Conservation (phyloP, 2,329 filamentous ascomycete genomes). For the Paraconiothyrium sp. region DNA sequence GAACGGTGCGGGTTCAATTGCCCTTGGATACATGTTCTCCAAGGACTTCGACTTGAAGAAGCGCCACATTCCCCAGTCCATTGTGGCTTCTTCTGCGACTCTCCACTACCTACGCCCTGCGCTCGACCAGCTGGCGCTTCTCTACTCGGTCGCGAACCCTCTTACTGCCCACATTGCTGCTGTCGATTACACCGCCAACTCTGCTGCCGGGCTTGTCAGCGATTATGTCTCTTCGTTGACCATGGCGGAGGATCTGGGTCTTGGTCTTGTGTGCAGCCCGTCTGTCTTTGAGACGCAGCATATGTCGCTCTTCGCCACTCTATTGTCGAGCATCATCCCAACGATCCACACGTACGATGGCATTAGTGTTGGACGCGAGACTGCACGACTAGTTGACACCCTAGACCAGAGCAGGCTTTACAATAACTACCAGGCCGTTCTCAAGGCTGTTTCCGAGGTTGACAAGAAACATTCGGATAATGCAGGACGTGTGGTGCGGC, state of each 20-base stretch:
- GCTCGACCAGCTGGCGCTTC: slow-evolving; percentile 88
- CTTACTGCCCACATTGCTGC: slow-evolving; percentile 93
- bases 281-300: slow-evolving; percentile 94
- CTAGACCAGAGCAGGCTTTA: slow-evolving; percentile 76
- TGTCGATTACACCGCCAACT: slow-evolving; percentile 78
- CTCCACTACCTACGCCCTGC: slow-evolving; percentile 82
- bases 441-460: slow-evolving; percentile 68
- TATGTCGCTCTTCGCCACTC: slow-evolving; percentile 88
- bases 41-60: slow-evolving; percentile 94
- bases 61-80: slow-evolving; percentile 88
- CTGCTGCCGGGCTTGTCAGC: slow-evolving; percentile 76
- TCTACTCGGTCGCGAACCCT: slow-evolving; percentile 91
- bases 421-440: slow-evolving; percentile 73
- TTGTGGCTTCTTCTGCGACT: slow-evolving; percentile 86
- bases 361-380: slow-evolving; percentile 82
- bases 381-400: slow-evolving; percentile 82
- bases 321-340: slow-evolving; percentile 81
- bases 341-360: slow-evolving; percentile 90
- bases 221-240: slow-evolving; percentile 86
- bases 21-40: slow-evolving; percentile 96
- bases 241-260: slow-evolving; percentile 86
- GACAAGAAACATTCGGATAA: slow-evolving; percentile 75
- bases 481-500: slow-evolving; percentile 75
- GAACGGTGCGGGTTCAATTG: slow-evolving; percentile 87
- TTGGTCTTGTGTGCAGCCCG: slow-evolving; percentile 84